Percentiles rank a stretch among this genome's conserved stretches.
Evolutionary conservation across 2,329 filamentous ascomycete species (phyloP).

Genomic region (Aspergillus ruber): DNA sequence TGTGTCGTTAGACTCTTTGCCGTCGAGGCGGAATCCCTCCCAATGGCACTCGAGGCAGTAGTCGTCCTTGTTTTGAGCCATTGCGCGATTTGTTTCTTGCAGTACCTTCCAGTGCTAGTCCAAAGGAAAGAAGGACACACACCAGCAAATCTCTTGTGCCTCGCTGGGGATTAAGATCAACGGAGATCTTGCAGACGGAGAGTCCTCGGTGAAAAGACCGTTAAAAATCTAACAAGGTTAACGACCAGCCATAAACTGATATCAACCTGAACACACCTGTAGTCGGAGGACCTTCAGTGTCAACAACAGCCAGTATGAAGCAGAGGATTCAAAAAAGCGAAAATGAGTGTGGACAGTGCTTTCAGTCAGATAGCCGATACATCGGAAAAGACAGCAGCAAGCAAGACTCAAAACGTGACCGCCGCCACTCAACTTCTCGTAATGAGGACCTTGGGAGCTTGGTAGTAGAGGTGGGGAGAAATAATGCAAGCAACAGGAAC

Average conservation of each 20-base stretch:
- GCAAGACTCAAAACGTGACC: slow-evolving; percentile 2
- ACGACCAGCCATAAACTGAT: no score
- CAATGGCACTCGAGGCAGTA: slow-evolving; percentile 39
- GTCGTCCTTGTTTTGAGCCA: not conserved
- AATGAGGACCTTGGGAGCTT: slow-evolving; percentile 17
- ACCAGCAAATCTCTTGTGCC: not conserved
- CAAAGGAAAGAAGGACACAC: no score
- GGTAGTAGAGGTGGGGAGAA: slow-evolving; percentile 1
- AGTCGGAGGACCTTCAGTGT: not conserved
- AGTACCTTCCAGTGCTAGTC: not conserved
- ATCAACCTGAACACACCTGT: no score
- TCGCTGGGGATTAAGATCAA: no score
- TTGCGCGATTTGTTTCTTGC: not conserved
- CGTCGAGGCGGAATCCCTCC: slow-evolving; percentile 32
- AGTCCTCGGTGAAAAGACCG: not conserved
- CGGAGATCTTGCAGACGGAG: no score
- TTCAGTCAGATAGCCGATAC: slow-evolving; percentile 3
- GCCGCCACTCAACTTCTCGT: slow-evolving; percentile 3
- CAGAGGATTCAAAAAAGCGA: no score
- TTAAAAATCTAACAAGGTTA: not conserved
- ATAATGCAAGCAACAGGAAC: not conserved
- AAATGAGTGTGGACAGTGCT: no score
- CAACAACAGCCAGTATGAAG: not conserved
- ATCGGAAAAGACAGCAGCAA: slow-evolving; percentile 11
- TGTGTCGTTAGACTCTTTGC: slow-evolving; percentile 19